These are phyloP conservation scores for Entomortierella lignicola DNA, from an alignment of 192 early-diverging fungal genomes.

Conservation along the genomic window DNA sequence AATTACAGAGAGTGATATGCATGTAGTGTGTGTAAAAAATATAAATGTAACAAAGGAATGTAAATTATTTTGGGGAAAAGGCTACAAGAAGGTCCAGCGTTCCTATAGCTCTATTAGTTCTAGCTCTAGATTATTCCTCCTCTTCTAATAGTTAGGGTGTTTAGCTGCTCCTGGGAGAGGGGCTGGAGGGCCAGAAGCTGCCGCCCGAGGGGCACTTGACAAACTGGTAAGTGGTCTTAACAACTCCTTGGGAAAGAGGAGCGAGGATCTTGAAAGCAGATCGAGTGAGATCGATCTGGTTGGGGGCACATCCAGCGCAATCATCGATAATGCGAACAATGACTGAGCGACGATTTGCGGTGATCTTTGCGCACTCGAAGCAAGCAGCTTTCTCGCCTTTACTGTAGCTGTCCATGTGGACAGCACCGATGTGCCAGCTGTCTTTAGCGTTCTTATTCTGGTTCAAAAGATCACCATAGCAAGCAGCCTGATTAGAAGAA, in stretches of 20 bases:
- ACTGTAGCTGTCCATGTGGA: slow-evolving; percentile 2
- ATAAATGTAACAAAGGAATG: too few relatives aligned
- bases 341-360: slow-evolving; percentile 15
- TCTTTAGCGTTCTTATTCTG: slow-evolving; percentile 27
- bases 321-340: slow-evolving; percentile 45
- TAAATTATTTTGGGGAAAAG: too few relatives aligned
- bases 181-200: slow-evolving; percentile 35
- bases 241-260: slow-evolving; percentile 9
- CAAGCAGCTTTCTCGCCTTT: slow-evolving; percentile 12
- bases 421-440: slow-evolving; percentile 41
- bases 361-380: slow-evolving; percentile 44
- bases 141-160: not conserved
- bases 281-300: slow-evolving; percentile 32
- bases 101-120: not conserved
- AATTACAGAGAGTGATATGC: too few relatives aligned
- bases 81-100: not conserved
- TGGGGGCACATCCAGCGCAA: slow-evolving; percentile 20
- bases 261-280: slow-evolving; percentile 19
- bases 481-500: slow-evolving; percentile 12
- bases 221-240: slow-evolving; percentile 23
- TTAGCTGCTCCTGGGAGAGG: slow-evolving; percentile 24
- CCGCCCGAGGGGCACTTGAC: slow-evolving; percentile 30
- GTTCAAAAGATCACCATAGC: slow-evolving; percentile 39
- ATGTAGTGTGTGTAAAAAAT: too few relatives aligned
- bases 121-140: not conserved